Base-by-base conservation (phyloP, 768 basidiomycete species). In the Rhodocollybia butyracea region DNA sequence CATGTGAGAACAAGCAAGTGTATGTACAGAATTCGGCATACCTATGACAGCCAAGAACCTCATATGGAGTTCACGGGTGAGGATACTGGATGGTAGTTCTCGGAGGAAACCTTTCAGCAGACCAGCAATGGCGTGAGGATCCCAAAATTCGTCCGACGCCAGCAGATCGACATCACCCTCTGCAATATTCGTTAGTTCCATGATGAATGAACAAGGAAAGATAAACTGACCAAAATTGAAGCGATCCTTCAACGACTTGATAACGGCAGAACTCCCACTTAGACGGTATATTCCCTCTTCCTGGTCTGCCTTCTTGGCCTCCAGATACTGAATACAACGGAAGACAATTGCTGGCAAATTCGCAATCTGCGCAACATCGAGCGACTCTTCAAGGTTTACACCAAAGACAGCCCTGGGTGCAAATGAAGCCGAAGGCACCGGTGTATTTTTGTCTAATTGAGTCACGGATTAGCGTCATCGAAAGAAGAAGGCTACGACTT, bases 271-370 rank as follows among this genome's bases (percentile, higher is more conserved):
- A 68, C 92, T 94, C 22, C 95, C 95, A 66, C 90, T 94, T 57
- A 99, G 73, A 57, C 97, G 86, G 73, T 98, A 99, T 57, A 99
- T 96, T 31, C 97, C 97, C 71, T 99, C 97, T 66, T 99, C 97
- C 61, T 91, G 85, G 58, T 98, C 92, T 21, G 97, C 96, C 68
- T 91, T 82, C 75, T 95, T 95, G 19, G 84, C 82, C 74, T 98
- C 93, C 54, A 99, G 76, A 72, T 96, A 99, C 66, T 97, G 88
- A 61, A 99, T 95, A 61, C 88, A 90, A 52, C 97, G 85, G 77
- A 95, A 99, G 31, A 97, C 88, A 62, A 98, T 89, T 6, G 96
- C 92, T 3, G 97, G 97, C 21, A 99, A 77, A 62, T 88, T 87
- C 51, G 88, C 94, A 54, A 98, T 91, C 65, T 91, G 83, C 17